A percentile compares a stretch with the other conserved stretches of the same genome.
Evolutionary conservation across 2,329 filamentous ascomycete genomes (phyloP).

Genomic region (Venturia pyrina): DNA sequence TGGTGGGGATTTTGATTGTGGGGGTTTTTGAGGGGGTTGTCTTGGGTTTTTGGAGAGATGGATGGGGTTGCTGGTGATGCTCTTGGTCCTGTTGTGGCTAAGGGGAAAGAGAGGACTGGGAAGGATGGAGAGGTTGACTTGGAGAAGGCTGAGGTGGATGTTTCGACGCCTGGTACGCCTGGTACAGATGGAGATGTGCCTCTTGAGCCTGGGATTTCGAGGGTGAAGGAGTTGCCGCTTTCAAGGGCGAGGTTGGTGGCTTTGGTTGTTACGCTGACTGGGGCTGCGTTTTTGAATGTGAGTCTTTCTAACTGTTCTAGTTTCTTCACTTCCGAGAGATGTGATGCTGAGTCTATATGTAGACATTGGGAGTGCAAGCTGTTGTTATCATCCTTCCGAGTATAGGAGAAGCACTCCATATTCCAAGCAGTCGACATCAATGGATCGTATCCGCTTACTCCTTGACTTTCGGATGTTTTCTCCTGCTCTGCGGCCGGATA

Average conservation of each 20-base stretch:
- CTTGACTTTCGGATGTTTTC: conserved; percentile 57
- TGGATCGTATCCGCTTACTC: conserved; percentile 60
- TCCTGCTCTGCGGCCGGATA: conserved; percentile 57
- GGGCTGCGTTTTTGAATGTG: conserved; percentile 23
- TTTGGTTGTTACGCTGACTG: conserved; percentile 9
- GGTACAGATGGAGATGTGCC: background rate
- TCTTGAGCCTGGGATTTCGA: background rate
- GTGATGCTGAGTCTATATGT: background rate
- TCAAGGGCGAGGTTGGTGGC: conserved; percentile 3
- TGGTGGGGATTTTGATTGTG: too few relatives aligned
- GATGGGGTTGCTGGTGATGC: too few relatives aligned
- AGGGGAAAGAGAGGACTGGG: background rate
- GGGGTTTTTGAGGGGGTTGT: too few relatives aligned
- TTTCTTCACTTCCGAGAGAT: background rate
- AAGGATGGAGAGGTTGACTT: conserved; percentile 7
- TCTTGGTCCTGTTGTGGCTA: too few relatives aligned
- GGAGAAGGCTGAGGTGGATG: background rate
- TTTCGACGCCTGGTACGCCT: background rate
- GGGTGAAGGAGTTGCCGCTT: background rate
- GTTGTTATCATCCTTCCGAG: conserved; percentile 53
- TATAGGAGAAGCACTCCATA: conserved; percentile 46
- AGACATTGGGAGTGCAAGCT: conserved; percentile 48
- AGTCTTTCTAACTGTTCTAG: conserved; percentile 10
- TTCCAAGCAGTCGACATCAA: conserved; percentile 50
- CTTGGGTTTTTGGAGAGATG: background rate